Base-by-base conservation (phyloP, 73 alveolate species). In the Diophrys sp. region DNA sequence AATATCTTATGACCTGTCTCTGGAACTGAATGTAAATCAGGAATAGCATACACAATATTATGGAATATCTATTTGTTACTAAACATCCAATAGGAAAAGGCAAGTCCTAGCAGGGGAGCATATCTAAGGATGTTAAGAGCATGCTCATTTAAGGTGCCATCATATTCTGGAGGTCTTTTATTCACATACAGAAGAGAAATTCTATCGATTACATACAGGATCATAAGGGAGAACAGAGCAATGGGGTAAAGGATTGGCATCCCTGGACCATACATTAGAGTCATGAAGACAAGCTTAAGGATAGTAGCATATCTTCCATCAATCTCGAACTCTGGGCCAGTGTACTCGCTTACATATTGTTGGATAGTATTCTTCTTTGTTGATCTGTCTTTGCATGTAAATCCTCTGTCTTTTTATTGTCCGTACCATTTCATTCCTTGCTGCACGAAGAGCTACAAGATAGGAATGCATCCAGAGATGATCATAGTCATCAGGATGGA, bases 241-340 rank as follows among this genome's bases (percentile, higher is more conserved):
- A 82, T 56, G 14, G 88, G 90, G 78, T 75, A 88, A 54, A 88
- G 80, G 29, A 82, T 33, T 0, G 95, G 95, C 31, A 76, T 34
- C 24, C 88, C 95, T 0, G 79, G 71, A 8, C 91, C 90, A 57
- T 88, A 83, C 87, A 83, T 79, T 79, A 88, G 57, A 23, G 91
- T 80, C 30, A 88, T 87, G 78, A 88, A 88, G 67, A 80, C 81
- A 33, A 88, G 66, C 54, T 84, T 84, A 29, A 82, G 74, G 33
- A 82, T 68, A 27, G 76, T 73, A 26, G 95, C 82, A 75, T 88
- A 88, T 82, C 75, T 88, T 75, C 55, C 83, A 33, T 84, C 87
- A 70, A 88, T 88, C 84, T 75, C 56, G 62, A 69, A 88, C 23
- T 88, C 95, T 14, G 95, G 95, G 11, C 95, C 95, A 0, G 87